Base-by-base conservation (phyloP, 331 rosid genomes). In the Malus hybrid region DNA sequence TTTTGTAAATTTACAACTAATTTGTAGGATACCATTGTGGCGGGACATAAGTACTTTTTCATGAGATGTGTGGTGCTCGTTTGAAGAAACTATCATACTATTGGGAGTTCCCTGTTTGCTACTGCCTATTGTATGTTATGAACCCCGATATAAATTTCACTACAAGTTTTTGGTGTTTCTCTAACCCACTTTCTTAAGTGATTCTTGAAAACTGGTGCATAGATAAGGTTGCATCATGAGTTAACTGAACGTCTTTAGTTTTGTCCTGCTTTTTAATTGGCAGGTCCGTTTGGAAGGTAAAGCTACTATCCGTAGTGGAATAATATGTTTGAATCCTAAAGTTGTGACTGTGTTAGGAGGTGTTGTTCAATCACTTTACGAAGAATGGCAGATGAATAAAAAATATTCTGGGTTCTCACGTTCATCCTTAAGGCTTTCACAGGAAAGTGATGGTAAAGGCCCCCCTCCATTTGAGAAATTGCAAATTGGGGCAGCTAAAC, bases 391-490 rank as follows among this genome's bases (percentile, higher is more conserved):
- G 85, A 85, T 94, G 97, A 92, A 92, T 82, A 57, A 80, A 78
- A 94, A 90, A 42, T 94, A 94, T 70, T 81, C 97, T 4, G 97
- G 96, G 55, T 69, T 90, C 66, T 87, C 97, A 19, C 87, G 97
- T 59, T 84, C 89, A 3, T 81, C 95, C 50, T 52, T 90, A 67
- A 88, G 88, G 80, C 32, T 77, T 78, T 78, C 85, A 73, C 85
- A 81, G 80, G 95, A 91, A 52, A 78, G 83, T 67, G 90, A 84
- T 55, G 78, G 86, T 65, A 88, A 80, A 31, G 90, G 93, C 65
- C 99, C 97, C 82, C 99, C 97, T 56, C 90, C 88, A 34, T 94
- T 94, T 83, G 97, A 86, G 92, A 94, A 94, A 91, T 84, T 94
- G 82, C 87, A 88, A 85, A 79, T 87, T 88, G 95, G 89, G 80